Base-by-base conservation (phyloP, 805 yeast genomes). In the Spathaspora passalidarum region DNA sequence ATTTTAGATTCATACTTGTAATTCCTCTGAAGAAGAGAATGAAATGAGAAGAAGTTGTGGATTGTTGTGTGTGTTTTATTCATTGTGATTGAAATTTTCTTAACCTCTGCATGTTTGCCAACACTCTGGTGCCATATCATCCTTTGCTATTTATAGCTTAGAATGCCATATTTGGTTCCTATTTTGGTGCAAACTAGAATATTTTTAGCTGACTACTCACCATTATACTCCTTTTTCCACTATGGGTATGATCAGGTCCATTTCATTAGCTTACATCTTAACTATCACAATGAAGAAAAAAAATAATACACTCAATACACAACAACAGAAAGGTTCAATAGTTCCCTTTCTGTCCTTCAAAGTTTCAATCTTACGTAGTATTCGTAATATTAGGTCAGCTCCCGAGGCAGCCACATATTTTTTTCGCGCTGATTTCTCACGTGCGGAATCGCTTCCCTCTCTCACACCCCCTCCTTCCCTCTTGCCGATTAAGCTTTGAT, bases 121-220 rank as follows among this genome's bases (percentile, higher is more conserved):
- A 86, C 95, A 87, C 92, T 86, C 94, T 85, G 94, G 90, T 81
- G 84, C 84, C 79, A 74, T 73, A 78, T 81, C 61, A 40, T 49
- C 40, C 43, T 48, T 44, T 46, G 35, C 42, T 41, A 40, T 37
- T 32, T 38, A 42, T 42, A 42, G 43, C 44, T 32, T 44, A 36
- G 39, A 43, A 49, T 54, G 52, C 82, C 65, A 69, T 84, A 81
- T 77, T 77, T 77, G 79, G 83, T 79, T 83, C 91, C 95, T 84
- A 86, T 87, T 87, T 84, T 81, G 81, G 85, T 72, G 90, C 90
- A 84, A 88, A 85, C 96, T 72, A 88, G 89, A 63, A 55, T 46
- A 55, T 52, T 49, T 43, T 49, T 42, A 68, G 84, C 79, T 75
- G 64, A 65, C 71, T 86, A 85, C 92, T 86, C 92, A 86, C 84